Conservation (phyloP, 352 stramenopile species). For the Phytophthora europaea region DNA sequence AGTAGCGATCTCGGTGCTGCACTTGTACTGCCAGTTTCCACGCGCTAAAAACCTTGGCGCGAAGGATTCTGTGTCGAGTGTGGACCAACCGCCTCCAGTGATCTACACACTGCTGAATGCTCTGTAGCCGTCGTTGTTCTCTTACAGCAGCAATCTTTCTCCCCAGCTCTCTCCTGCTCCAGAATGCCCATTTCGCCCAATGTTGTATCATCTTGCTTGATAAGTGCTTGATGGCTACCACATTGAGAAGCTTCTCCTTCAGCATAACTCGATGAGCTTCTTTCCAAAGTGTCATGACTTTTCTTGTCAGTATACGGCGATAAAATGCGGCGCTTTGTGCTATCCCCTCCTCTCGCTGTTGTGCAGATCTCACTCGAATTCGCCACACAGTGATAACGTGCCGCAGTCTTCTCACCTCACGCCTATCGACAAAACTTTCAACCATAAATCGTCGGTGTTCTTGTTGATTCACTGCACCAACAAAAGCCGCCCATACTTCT, state of each 20-base stretch:
- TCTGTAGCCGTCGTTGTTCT: conserved; percentile 9
- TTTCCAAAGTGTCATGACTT: conserved; percentile 23
- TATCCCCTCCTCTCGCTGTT: conserved; percentile 1
- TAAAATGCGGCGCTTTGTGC: conserved; percentile 8
- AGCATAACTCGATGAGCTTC: conserved; percentile 2
- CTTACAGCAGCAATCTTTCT: conserved; percentile 17
- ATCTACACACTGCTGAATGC: conserved; percentile 13
- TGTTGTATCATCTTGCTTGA: conserved; percentile 27
- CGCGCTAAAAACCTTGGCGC: conserved; percentile 13
- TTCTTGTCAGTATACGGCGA: conserved; percentile 8
- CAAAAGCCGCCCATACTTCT: conserved; percentile 25
- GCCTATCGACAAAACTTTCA: conserved; percentile 17
- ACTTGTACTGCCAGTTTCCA: conserved; percentile 30
- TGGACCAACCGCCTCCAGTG: conserved; percentile 20
- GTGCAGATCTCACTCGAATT: neutral
- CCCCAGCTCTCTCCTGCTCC: conserved; percentile 28
- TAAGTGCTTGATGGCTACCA: conserved; percentile 18
- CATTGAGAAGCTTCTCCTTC: conserved; percentile 5
- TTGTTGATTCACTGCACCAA: conserved; percentile 19
- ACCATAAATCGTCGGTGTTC: conserved; percentile 11
- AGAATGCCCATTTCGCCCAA: conserved; percentile 41
- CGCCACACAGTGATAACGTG: conserved; percentile 16
- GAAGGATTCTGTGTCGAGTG: conserved; percentile 12
- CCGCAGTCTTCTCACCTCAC: conserved; percentile 11
- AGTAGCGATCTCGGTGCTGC: conserved; percentile 19